Evolutionary conservation across 305 asterid genomes (phyloP).

Genomic region (Fraxinus velutina): DNA sequence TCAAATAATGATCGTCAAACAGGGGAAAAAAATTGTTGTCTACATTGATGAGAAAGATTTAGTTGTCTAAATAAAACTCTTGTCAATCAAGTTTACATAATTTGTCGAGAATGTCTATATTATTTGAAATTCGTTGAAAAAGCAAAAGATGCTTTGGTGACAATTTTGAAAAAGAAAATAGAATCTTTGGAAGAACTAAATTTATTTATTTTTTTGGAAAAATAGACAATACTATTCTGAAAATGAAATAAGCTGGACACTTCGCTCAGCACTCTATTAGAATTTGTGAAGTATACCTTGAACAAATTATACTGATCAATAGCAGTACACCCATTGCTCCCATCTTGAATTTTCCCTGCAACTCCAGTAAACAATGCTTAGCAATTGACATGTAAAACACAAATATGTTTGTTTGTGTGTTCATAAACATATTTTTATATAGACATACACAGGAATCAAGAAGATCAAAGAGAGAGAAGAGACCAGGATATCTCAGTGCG

Average conservation of each 20-base stretch:
- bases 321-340: conserved; percentile 36
- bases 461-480: background rate
- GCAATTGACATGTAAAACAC: background rate
- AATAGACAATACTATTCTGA: background rate
- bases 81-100: background rate
- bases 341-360: conserved; percentile 32
- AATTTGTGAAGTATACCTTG: conserved; percentile 25
- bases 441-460: background rate
- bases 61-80: background rate
- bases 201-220: background rate
- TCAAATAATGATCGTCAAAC: too few relatives aligned
- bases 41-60: background rate
- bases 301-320: conserved; percentile 34
- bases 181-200: background rate
- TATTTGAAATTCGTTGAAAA: background rate
- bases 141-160: background rate
- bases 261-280: background rate
- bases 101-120: background rate
- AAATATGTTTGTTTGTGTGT: background rate
- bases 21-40: background rate
- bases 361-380: background rate
- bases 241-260: background rate
- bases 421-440: background rate
- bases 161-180: background rate
- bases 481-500: conserved; percentile 27